A percentile compares a stretch with the other conserved stretches of the same genome.
Conservation (phyloP, 2,329 filamentous ascomycete genomes). For the Alternaria panax region DNA sequence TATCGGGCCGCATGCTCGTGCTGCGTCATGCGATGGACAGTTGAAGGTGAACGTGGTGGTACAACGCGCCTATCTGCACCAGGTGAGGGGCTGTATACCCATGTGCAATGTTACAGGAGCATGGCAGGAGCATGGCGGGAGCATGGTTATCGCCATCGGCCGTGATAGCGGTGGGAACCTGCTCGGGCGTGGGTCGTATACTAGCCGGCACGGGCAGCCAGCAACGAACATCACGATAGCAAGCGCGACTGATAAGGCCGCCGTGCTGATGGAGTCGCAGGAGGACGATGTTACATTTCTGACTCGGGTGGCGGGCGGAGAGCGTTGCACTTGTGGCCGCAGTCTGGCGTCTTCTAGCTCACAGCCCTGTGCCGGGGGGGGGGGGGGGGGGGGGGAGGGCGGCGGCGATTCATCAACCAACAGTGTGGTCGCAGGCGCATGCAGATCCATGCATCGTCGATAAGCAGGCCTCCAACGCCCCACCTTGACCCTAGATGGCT, state of each 20-base stretch:
- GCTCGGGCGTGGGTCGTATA: slow-evolving; percentile 5
- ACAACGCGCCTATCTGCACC: slow-evolving; percentile 40
- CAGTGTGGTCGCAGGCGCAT: slow-evolving; percentile 4
- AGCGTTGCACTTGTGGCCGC: slow-evolving; percentile 7
- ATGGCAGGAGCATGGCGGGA: slow-evolving; percentile 28
- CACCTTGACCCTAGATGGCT: slow-evolving; percentile 10
- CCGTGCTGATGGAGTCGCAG: background rate
- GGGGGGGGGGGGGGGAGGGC: background rate
- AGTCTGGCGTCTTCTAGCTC: slow-evolving; percentile 12
- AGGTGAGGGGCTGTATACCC: slow-evolving; percentile 20
- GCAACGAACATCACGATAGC: background rate
- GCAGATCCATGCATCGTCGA: slow-evolving; percentile 11
- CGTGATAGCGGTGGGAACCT: slow-evolving; percentile 8
- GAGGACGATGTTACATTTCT: slow-evolving; percentile 13
- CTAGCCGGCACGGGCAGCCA: background rate
- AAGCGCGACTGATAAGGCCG: background rate
- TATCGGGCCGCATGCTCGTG: slow-evolving; percentile 19
- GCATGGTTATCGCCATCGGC: slow-evolving; percentile 5
- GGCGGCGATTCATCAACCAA: slow-evolving; percentile 10
- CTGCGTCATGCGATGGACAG: slow-evolving; percentile 36
- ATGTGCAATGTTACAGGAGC: slow-evolving; percentile 35
- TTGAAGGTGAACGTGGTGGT: slow-evolving; percentile 35
- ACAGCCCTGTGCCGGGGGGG: slow-evolving; percentile 4
- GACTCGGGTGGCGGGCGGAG: slow-evolving; percentile 6
- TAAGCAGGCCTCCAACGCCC: slow-evolving; percentile 10